Evolutionary conservation across 495 filamentous ascomycete genomes (phyloP).

Genomic region (Zalerion maritima): DNA sequence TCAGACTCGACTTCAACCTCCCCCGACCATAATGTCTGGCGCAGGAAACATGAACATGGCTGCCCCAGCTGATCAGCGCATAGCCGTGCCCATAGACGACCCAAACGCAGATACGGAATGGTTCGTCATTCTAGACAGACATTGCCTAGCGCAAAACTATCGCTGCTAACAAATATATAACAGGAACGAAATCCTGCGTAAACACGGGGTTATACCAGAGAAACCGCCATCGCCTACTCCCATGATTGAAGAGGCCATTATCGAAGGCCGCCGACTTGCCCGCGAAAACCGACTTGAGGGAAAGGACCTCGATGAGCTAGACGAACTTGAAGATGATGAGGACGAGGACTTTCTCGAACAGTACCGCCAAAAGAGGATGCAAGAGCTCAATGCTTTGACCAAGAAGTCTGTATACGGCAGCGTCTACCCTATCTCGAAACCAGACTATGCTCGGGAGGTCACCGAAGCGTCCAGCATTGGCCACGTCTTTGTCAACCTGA

Average conservation of each 20-base stretch:
- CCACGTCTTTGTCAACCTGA: conserved; percentile 74
- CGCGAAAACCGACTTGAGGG: conserved; percentile 85
- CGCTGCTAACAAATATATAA: conserved; percentile 6
- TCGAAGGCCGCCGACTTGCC: conserved; percentile 62
- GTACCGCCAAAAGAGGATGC: conserved; percentile 72
- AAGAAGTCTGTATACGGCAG: conserved; percentile 66
- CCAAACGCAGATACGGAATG: conserved; percentile 98
- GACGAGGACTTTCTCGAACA: conserved; percentile 82
- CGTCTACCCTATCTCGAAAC: conserved; percentile 88
- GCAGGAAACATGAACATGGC: conserved; percentile 62
- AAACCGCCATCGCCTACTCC: conserved; percentile 90
- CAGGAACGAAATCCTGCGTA: conserved; percentile 98
- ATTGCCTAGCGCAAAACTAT: not conserved
- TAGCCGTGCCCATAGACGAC: conserved; percentile 74
- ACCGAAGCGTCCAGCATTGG: conserved; percentile 68
- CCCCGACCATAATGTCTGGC: too few species aligned
- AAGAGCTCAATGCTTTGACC: conserved; percentile 60
- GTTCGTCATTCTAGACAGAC: conserved; percentile 29
- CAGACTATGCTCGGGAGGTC: conserved; percentile 83
- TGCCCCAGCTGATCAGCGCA: conserved; percentile 48
- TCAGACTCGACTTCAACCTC: too few species aligned
- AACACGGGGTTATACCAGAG: conserved; percentile 89
- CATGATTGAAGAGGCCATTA: conserved; percentile 87
- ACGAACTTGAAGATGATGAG: conserved; percentile 80
- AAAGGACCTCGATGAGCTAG: conserved; percentile 85